A percentile compares a stretch with the other conserved stretches of the same genome.
Conservation (phyloP, 805 yeast genomes). For the Metschnikowia arizonensis region DNA sequence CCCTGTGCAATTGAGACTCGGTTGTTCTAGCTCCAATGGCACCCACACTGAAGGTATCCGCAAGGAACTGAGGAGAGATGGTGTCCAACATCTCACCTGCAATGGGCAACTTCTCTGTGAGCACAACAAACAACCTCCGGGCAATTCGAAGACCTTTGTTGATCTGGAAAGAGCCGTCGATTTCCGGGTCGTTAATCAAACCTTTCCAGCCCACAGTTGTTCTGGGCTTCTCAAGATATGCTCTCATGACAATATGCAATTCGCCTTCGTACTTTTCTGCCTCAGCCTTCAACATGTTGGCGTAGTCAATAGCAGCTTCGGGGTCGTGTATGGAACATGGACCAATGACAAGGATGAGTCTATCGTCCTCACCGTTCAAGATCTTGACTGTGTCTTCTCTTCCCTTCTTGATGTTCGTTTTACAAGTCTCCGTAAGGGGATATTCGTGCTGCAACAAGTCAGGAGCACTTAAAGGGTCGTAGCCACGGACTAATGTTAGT, state of each 20-base stretch:
- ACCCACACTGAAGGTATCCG: constrained; percentile 88
- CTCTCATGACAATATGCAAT: constrained; percentile 88
- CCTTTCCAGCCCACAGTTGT: constrained; percentile 99
- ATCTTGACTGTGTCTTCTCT: constrained; percentile 76
- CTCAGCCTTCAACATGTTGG: constrained; percentile 58
- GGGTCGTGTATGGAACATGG: constrained; percentile 97
- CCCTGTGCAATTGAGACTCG: constrained; percentile 96
- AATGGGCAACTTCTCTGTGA: constrained; percentile 79
- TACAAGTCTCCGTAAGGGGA: constrained; percentile 54
- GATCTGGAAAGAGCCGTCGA: constrained; percentile 87
- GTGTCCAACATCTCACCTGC: constrained; percentile 98
- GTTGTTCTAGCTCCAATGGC: constrained; percentile 99
- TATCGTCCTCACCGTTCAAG: constrained; percentile 72
- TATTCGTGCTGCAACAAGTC: constrained; percentile 84
- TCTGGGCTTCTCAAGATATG: constrained; percentile 96
- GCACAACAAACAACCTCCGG: constrained; percentile 76
- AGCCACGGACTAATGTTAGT: constrained; percentile 54
- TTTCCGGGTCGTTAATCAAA: constrained; percentile 92
- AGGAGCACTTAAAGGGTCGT: constrained; percentile 93
- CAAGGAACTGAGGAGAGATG: constrained; percentile 91
- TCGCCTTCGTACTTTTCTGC: constrained; percentile 72
- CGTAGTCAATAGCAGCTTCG: constrained; percentile 85
- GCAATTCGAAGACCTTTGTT: constrained; percentile 90
- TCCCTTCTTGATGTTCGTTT: constrained; percentile 67
- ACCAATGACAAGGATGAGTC: constrained; percentile 84